These are phyloP conservation scores for Aureobasidium sp. DNA, from an alignment of 2,329 filamentous ascomycete species.

Conservation along the genomic window DNA sequence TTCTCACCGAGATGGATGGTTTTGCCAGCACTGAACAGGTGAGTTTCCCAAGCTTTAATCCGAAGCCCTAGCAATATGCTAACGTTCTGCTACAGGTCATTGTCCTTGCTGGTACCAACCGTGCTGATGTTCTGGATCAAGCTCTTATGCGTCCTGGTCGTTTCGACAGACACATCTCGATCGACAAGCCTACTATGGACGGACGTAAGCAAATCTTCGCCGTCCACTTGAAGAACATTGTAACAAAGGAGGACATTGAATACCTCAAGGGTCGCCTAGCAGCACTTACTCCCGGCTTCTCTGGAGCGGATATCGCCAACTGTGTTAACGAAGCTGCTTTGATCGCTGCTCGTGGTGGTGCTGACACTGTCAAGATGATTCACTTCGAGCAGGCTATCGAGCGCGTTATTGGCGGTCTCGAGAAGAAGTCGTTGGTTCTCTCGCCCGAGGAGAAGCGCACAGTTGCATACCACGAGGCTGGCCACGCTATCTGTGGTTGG, in stretches of 20 bases:
- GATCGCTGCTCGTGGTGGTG: constrained; percentile 77
- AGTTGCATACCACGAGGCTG: constrained; percentile 96
- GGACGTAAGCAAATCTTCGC: constrained; percentile 92
- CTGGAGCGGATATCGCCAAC: constrained; percentile 96
- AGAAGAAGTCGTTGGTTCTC: constrained; percentile 94
- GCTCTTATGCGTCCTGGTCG: constrained; percentile 93
- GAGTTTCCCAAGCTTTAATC: not conserved
- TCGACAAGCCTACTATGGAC: constrained; percentile 93
- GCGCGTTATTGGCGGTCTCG: constrained; percentile 88
- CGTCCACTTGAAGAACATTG: constrained; percentile 90
- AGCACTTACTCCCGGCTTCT: constrained; percentile 90
- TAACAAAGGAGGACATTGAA: constrained; percentile 82
- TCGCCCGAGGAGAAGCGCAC: constrained; percentile 90
- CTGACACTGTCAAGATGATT: constrained; percentile 70
- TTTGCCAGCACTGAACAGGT: constrained; percentile 90
- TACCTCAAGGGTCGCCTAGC: constrained; percentile 80
- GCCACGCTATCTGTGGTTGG: constrained; percentile 97
- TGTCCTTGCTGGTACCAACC: constrained; percentile 91
- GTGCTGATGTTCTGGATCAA: constrained; percentile 88
- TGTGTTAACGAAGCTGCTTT: constrained; percentile 96
- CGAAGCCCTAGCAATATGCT: not conserved
- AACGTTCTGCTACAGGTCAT: constrained; percentile 50
- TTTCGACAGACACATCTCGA: constrained; percentile 92
- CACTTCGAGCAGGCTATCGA: constrained; percentile 98
- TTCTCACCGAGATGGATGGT: constrained; percentile 97